Base-by-base conservation (phyloP, 352 stramenopile genomes). In the Globisporangium solare region DNA sequence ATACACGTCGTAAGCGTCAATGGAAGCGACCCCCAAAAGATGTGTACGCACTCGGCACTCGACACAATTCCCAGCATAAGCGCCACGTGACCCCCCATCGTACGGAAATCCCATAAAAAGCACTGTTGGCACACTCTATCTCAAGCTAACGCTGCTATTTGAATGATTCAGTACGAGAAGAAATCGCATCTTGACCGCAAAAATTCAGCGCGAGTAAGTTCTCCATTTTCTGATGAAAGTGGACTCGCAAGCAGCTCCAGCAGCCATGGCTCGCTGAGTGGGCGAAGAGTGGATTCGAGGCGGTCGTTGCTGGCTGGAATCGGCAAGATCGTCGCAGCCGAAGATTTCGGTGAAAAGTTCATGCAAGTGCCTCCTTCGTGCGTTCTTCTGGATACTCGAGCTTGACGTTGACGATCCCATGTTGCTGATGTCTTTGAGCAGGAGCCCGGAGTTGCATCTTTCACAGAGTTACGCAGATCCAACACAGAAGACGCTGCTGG, bases 271-370 rank as follows among this genome's bases (percentile, higher is more conserved):
- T 73, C 61, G 12, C 58, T 83, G 18, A 76, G 70, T 37, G 64
- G 74, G 5, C 74, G 70, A 37, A 66, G 71, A 48, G 50, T 86
- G 13, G 73, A 85, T 49, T 74, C 75, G 1, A 74, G 74, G 13
- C 70, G 71, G 39, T 92, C 79, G 4, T 58, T 92, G n/a, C 80
- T 92, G 15, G 80, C 80, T 13, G 83, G 80, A 0, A 90, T 92
- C 24, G 79, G 79, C 14, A 88, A 90, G 18, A 61, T 85, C 6
- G 74, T 92, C n/a, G 76, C 83, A 15, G 66, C 73, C 5, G 70
- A 88, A 56, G 69, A 85, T 32, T 37, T 76, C 21, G 57, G 46
- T n/a, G 68, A 74, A 40, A 69, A 79, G 15, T 51, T 75, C 12
- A 42, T 61, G 73, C 82, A 64, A 17, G 76, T 74, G 31, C 2